Base-by-base conservation (phyloP, 331 rosid genomes). In the Malus hybrid region DNA sequence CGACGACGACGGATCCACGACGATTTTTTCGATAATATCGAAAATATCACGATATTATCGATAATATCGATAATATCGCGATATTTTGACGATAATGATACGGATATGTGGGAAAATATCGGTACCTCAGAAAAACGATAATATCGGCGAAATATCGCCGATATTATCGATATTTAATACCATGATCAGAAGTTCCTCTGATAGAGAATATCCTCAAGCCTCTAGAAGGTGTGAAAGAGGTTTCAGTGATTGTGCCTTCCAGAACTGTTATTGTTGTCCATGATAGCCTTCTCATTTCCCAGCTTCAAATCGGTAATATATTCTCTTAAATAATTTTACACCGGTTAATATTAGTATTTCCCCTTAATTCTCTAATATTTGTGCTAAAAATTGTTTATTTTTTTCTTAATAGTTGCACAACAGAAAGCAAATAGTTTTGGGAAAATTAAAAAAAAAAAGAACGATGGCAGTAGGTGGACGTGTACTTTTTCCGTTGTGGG, bases 261-360 rank as follows among this genome's bases (percentile, higher is more conserved):
- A 83, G 93, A 74, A 95, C 99, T 6, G 93, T 95, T 34, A 90
- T 95, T 65, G 97, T 95, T 39, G 75, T 95, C 4, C 98, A 95
- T 28, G 97, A 95, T 56, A 73, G 19, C 48, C 79, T 83, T 6
- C 54, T 90, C 82, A 85, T 92, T 81, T 92, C 99, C 0, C 97
- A 84, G 24, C 59, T 86, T 56, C 98, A 95, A 80, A 95, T 95
- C 12, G 97, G 99, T 95, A 87, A 67, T 16, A 15, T 27, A 2
- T 29, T 55, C 75, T 55, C 65, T 71, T 31, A 20, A n/a, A 33
- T 33, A 20, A n/a, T 6, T 31, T 4, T 3, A 39, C 44, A 48
- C 61, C 63, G 18, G n/a, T 18, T 55, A 20, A 13, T 39, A 11
- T 24, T 27, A 5, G 2, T 62, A 15, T 29, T 29, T 14, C 14